Percentiles rank a stretch among this genome's conserved stretches.
phyloP scores from a whole-genome alignment of 1,284 basidiomycete genomes.

The Phenoliferia sp. region DNA sequence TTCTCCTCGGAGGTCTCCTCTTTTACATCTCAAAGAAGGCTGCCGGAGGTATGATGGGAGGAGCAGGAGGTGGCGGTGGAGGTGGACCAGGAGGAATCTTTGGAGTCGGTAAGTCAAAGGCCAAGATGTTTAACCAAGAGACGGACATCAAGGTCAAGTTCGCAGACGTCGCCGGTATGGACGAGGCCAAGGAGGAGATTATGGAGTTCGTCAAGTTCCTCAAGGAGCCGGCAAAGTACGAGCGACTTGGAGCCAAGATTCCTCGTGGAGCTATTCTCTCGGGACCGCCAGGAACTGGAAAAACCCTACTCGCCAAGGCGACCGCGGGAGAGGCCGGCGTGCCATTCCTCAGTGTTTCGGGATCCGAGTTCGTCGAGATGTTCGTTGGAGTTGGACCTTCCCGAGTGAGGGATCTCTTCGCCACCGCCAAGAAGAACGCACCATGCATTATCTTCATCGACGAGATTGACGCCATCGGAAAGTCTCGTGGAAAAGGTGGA shows the following conservation, averaged over 20 bases:
- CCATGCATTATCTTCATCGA: constrained; percentile 99
- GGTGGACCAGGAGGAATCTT: constrained; percentile 86
- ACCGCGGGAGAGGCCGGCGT: constrained; percentile 96
- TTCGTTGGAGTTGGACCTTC: constrained; percentile 99
- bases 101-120: constrained; percentile 91
- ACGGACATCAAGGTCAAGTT: constrained; percentile 91
- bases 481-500: constrained; percentile 83
- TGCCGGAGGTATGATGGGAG: constrained; percentile 50
- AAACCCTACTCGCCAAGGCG: constrained; percentile 95
- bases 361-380: constrained; percentile 99
- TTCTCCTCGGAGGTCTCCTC: constrained; percentile 83
- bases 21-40: constrained; percentile 78
- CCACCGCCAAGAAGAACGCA: constrained; percentile 93
- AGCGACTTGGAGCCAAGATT: constrained; percentile 96
- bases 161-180: constrained; percentile 96
- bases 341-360: constrained; percentile 96
- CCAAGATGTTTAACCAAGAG: constrained; percentile 88
- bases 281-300: constrained; percentile 97
- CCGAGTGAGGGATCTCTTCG: constrained; percentile 94
- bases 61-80: constrained; percentile 44
- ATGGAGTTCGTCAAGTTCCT: constrained; percentile 99
- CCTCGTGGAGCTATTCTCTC: constrained; percentile 96
- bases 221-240: constrained; percentile 91
- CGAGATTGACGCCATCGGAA: constrained; percentile 98
- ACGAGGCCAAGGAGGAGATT: constrained; percentile 99